These are phyloP conservation scores for Lupinus albus DNA, from an alignment of 306 rosid species.

Conservation along the genomic window DNA sequence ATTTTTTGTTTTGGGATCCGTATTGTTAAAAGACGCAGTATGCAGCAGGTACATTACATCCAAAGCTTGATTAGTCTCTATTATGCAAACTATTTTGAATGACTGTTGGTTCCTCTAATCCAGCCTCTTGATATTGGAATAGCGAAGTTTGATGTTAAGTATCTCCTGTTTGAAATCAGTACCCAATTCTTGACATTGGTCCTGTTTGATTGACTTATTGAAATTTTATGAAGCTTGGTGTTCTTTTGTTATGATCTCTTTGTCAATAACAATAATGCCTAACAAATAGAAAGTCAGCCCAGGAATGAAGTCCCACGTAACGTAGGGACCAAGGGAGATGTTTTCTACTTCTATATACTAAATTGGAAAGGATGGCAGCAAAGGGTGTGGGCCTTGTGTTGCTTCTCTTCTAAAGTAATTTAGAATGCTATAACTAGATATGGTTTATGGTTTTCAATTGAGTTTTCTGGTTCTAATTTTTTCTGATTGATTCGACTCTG, in stretches of 20 bases:
- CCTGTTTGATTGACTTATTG: constrained; percentile 33
- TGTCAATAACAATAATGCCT: constrained; percentile 28
- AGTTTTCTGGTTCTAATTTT: constrained; percentile 18
- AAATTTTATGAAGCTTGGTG: neutral
- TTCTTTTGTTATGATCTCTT: neutral
- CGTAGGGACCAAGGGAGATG: constrained; percentile 13
- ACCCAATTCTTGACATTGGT: constrained; percentile 5
- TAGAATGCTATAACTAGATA: neutral
- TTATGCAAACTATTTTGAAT: constrained; percentile 19
- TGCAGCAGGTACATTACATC: constrained; percentile 74
- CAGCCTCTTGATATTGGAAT: constrained; percentile 16
- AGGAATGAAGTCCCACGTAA: neutral
- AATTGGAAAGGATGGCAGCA: constrained; percentile 7
- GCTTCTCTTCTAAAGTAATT: neutral
- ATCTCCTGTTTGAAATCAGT: constrained; percentile 8
- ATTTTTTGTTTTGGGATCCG: constrained; percentile 92
- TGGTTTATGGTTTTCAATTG: constrained; percentile 20
- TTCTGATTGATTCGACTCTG: constrained; percentile 1
- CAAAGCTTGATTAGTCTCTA: constrained; percentile 22
- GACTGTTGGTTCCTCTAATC: constrained; percentile 34
- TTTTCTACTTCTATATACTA: neutral
- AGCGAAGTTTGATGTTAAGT: constrained; percentile 16
- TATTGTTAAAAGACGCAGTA: constrained; percentile 72
- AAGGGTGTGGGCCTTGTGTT: constrained; percentile 19
- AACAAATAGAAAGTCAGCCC: neutral